These are phyloP conservation scores for Trametes cingulata DNA, from an alignment of 768 basidiomycete genomes.

Conservation along the genomic window DNA sequence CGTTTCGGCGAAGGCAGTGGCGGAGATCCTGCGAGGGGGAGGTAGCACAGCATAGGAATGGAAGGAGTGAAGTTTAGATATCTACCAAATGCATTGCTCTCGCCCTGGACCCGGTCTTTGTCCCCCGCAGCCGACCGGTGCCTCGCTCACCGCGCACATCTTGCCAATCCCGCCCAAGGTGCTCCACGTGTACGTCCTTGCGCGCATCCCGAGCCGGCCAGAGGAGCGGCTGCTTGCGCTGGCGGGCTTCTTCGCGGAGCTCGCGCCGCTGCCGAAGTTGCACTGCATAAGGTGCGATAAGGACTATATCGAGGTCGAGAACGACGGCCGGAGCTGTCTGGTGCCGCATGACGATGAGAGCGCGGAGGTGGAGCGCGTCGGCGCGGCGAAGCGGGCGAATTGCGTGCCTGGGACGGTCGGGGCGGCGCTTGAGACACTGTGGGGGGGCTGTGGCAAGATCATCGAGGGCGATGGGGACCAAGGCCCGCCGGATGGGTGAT, in stretches of 20 bases:
- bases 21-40: too few relatives aligned
- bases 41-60: too few relatives aligned
- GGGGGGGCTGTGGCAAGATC: conserved; percentile 71
- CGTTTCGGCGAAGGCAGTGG: too few relatives aligned
- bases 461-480: conserved; percentile 78
- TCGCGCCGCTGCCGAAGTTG: conserved; percentile 64
- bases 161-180: conserved; percentile 64
- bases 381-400: conserved; percentile 33
- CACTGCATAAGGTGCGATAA: conserved; percentile 81
- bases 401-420: conserved; percentile 28
- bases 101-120: conserved; percentile 27
- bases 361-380: conserved; percentile 66
- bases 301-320: conserved; percentile 69
- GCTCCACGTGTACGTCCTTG: conserved; percentile 60
- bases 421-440: conserved; percentile 55
- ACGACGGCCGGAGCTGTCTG: conserved; percentile 66
- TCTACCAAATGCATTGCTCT: too few relatives aligned
- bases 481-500: conserved; percentile 86
- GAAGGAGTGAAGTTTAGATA: too few relatives aligned
- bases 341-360: conserved; percentile 82
- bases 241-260: conserved; percentile 57
- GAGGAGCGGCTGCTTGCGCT: conserved; percentile 47
- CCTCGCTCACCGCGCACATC: conserved; percentile 51
- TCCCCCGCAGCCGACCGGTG: conserved; percentile 37
- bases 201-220: conserved; percentile 44